Conservation (phyloP, 495 filamentous ascomycete species). For the Aspergillus kassunensis region DNA sequence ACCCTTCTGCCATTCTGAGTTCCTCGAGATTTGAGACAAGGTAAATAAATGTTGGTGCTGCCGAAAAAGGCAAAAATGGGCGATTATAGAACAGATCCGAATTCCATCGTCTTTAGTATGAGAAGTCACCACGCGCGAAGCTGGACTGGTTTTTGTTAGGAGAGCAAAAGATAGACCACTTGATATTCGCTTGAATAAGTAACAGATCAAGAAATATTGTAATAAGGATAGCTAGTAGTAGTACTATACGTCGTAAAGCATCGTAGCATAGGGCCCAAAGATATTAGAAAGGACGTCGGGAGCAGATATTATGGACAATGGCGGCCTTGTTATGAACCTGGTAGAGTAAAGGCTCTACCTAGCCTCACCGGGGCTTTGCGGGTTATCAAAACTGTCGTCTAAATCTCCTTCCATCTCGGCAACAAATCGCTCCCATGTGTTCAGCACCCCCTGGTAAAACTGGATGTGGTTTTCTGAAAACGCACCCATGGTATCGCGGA, state of each 20-base stretch:
- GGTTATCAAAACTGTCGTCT: conserved; percentile 17
- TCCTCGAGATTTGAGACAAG: too few relatives aligned
- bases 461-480: conserved; percentile 82
- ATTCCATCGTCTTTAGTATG: too few relatives aligned
- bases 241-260: conserved; percentile 8
- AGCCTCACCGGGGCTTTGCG: conserved; percentile 18
- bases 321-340: background rate
- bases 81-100: too few relatives aligned
- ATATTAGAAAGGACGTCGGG: background rate
- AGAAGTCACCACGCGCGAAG: too few relatives aligned
- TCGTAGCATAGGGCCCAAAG: background rate
- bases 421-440: conserved; percentile 87
- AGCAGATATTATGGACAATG: background rate
- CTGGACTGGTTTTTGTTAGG: too few relatives aligned
- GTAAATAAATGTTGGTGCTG: too few relatives aligned
- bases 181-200: background rate
- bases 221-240: too few relatives aligned
- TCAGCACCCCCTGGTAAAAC: conserved; percentile 75
- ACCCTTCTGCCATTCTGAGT: too few relatives aligned
- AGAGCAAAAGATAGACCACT: too few relatives aligned
- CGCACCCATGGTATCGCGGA: conserved; percentile 77
- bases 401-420: conserved; percentile 75
- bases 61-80: too few relatives aligned
- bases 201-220: background rate
- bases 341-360: background rate